phyloP scores from a whole-genome alignment of 2,329 filamentous ascomycete species.

The Xylariaceae sp. region DNA sequence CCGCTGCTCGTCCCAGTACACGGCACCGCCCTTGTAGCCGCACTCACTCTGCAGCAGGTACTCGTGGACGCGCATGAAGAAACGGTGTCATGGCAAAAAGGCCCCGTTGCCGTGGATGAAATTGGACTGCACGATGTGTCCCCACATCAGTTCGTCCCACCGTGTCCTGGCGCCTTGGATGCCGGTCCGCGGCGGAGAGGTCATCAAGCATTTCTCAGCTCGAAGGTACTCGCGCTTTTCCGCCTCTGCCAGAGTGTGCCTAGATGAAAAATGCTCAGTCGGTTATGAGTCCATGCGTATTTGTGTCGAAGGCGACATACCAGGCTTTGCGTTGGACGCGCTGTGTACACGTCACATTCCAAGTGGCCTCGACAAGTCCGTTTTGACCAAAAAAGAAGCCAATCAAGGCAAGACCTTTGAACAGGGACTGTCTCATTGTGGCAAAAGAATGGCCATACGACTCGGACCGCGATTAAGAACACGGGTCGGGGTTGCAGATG shows the following conservation, averaged over 20 bases:
- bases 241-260: not conserved
- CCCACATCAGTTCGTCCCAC: not conserved
- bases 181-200: not conserved
- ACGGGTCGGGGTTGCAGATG: not conserved
- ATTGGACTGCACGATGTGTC: not conserved
- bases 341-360: not conserved
- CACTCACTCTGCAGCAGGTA: constrained; percentile 26
- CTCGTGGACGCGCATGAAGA: constrained; percentile 27
- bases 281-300: not conserved
- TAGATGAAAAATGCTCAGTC: not conserved
- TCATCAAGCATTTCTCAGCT: not conserved
- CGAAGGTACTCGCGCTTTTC: not conserved
- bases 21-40: constrained; percentile 11
- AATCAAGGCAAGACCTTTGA: too few relatives aligned
- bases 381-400: not conserved
- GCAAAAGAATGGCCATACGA: not conserved
- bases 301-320: not conserved
- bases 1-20: constrained; percentile 30
- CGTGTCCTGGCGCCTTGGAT: not conserved
- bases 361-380: not conserved
- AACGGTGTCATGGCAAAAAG: constrained; percentile 32
- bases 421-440: not conserved
- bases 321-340: not conserved
- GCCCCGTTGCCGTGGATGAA: not conserved
- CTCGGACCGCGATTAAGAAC: not conserved